A percentile compares a stretch with the other conserved stretches of the same genome.
phyloP scores from a whole-genome alignment of 2,329 filamentous ascomycete genomes.

The Calonectria leucothoes region DNA sequence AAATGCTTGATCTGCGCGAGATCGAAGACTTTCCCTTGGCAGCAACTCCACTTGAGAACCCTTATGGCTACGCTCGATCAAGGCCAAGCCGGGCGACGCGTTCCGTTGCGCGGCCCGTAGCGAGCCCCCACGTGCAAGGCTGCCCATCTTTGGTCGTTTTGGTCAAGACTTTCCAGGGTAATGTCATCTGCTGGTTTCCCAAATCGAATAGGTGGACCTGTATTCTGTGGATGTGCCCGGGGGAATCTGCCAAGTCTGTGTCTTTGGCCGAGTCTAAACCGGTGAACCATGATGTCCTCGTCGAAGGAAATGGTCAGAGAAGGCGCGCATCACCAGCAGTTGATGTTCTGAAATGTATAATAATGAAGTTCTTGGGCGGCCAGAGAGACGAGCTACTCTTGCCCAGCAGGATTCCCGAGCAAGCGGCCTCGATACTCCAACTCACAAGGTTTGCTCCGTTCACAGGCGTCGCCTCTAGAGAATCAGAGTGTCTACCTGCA shows the following conservation, averaged over 20 bases:
- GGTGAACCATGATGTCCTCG: not conserved
- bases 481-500: not conserved
- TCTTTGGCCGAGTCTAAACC: not conserved
- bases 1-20: not conserved
- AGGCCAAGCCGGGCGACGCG: not conserved
- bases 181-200: not conserved
- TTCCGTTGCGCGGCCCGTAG: not conserved
- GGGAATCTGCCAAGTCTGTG: not conserved
- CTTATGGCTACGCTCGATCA: not conserved
- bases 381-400: not conserved
- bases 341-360: not conserved
- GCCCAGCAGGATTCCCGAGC: not conserved
- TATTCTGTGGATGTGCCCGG: not conserved
- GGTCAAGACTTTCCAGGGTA: not conserved
- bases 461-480: not conserved
- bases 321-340: not conserved
- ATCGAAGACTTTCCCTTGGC: not conserved
- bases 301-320: no score
- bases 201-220: not conserved
- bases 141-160: not conserved
- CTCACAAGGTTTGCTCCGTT: not conserved
- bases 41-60: not conserved
- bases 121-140: not conserved
- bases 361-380: not conserved
- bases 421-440: not conserved